phyloP scores from a whole-genome alignment of 2,329 filamentous ascomycete genomes.

The Teratosphaeria gauchensis region DNA sequence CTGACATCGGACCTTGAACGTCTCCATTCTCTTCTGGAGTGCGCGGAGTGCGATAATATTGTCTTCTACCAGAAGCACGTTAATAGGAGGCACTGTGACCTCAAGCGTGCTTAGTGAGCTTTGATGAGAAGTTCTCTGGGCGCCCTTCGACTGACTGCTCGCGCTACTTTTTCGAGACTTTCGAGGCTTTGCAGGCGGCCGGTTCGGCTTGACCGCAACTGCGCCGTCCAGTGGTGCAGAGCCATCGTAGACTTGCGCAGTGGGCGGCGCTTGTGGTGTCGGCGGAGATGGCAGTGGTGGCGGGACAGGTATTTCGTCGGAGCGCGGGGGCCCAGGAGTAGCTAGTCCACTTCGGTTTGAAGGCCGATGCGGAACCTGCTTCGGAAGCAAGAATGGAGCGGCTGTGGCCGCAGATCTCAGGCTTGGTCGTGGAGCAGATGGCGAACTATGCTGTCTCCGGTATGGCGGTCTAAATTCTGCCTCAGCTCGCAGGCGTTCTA shows the following conservation, averaged over 20 bases:
- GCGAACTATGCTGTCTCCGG: conserved; percentile 61
- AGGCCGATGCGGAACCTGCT: conserved; percentile 33
- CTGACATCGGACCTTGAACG: conserved; percentile 90
- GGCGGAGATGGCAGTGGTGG: conserved; percentile 1
- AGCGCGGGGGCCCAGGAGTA: conserved; percentile 32
- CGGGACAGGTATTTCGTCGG: background rate
- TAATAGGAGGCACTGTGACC: conserved; percentile 67
- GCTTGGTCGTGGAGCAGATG: conserved; percentile 64
- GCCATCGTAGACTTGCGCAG: conserved; percentile 6
- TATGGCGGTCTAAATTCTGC: conserved; percentile 43
- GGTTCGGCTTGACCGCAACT: conserved; percentile 7
- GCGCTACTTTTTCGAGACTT: conserved; percentile 6
- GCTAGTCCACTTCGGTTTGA: conserved; percentile 23
- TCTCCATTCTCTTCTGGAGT: conserved; percentile 89
- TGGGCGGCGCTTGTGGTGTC: background rate
- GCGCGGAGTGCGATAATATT: conserved; percentile 95
- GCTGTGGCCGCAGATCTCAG: conserved; percentile 25
- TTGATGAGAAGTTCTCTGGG: conserved; percentile 10
- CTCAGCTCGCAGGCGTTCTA: conserved; percentile 37
- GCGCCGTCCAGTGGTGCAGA: conserved; percentile 22
- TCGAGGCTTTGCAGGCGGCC: background rate
- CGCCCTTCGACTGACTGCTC: conserved; percentile 16
- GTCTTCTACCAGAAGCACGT: conserved; percentile 94
- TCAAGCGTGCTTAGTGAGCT: background rate
- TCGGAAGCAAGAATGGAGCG: conserved; percentile 29